Conservation (phyloP, 768 basidiomycete genomes). For the Suillus americanus region DNA sequence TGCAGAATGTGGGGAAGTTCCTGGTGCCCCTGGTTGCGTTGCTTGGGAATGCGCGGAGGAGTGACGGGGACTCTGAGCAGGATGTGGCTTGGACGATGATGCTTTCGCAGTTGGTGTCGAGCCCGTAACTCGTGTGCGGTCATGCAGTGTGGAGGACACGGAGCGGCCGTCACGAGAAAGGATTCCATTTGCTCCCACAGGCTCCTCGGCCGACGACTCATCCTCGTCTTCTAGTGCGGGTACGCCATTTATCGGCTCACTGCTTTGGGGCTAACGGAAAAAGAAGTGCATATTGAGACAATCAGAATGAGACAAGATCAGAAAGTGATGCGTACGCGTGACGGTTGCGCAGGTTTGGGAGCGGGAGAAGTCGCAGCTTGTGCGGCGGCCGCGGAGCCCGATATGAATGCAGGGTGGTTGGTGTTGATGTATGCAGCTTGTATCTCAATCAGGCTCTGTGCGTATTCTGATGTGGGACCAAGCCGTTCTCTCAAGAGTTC, state of each 20-base stretch:
- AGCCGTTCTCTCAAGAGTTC: constrained; percentile 93
- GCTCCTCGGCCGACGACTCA: constrained; percentile 59
- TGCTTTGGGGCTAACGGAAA: constrained; percentile 54
- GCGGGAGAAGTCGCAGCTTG: constrained; percentile 43
- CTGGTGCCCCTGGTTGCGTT: constrained; percentile 33
- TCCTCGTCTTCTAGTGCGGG: constrained; percentile 60
- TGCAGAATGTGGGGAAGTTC: constrained; percentile 53
- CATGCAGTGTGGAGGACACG: constrained; percentile 74
- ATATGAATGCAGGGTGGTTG: constrained; percentile 93
- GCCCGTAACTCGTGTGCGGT: constrained; percentile 58
- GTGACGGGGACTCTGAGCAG: constrained; percentile 34
- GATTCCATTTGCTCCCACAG: constrained; percentile 52
- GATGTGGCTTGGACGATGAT: constrained; percentile 26
- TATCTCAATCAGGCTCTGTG: constrained; percentile 92
- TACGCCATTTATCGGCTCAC: constrained; percentile 60
- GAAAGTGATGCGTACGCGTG: constrained; percentile 47
- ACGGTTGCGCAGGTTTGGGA: constrained; percentile 43
- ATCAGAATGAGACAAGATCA: constrained; percentile 14
- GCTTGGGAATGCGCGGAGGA: constrained; percentile 35
- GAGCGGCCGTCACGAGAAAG: constrained; percentile 62
- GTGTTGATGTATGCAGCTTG: constrained; percentile 99
- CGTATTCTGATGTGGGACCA: constrained; percentile 96
- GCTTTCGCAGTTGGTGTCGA: constrained; percentile 32
- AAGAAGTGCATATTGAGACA: constrained; percentile 14
- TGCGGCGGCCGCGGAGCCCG: constrained; percentile 67